Evolutionary conservation across 1,139 yeast genomes (phyloP), one percentile per base, ranked within the genome.

Genomic region (Suhomyces taliae): DNA sequence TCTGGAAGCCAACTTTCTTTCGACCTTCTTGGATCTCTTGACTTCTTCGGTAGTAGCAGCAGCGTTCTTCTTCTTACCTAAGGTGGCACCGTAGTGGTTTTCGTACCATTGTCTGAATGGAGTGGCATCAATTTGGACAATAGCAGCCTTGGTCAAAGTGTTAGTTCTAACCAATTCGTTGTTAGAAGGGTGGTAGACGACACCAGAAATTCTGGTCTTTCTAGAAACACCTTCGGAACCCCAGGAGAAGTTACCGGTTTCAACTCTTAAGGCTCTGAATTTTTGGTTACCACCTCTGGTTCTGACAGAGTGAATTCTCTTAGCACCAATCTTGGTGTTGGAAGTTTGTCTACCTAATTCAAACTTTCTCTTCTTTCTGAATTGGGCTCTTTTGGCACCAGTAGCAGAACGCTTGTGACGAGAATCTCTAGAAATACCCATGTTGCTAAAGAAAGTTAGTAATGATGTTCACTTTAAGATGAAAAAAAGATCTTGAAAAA

Each of bases 381-480:
- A 90, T 81, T 90, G 96, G 79, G 99, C 98, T 82, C 98, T 91
- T 82, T 90, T 91, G 77, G 99, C 99, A 87, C 99, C 99, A 75
- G 99, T 91, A 79, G 96, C 97, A 70, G 97, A 82, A 82, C 99
- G 95, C 89, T 93, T 93, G 90, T 93, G 99, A 84, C 97, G 97
- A 79, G 99, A 91, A 85, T 93, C 99, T 87, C 99, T 95, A 81
- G 98, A 91, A 88, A 93, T 93, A 91, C 99, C 98, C 99, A 93
- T 93, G 64, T 58, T 70, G 55, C 56, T 52, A 39, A 43, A 45
- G 70, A 4, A 14, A 19, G 24, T 19, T 19, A 19, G 24, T 19
- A 19, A 19, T 19, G 24, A 6, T 19, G 24, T 19, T 19, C 24
- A 19, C 4, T 6, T 6, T 14, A 2, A 19, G 24, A 19, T 19